These are phyloP conservation scores for Dactylellina sp. DNA, from an alignment of 2,329 filamentous ascomycete genomes.

Conservation along the genomic window DNA sequence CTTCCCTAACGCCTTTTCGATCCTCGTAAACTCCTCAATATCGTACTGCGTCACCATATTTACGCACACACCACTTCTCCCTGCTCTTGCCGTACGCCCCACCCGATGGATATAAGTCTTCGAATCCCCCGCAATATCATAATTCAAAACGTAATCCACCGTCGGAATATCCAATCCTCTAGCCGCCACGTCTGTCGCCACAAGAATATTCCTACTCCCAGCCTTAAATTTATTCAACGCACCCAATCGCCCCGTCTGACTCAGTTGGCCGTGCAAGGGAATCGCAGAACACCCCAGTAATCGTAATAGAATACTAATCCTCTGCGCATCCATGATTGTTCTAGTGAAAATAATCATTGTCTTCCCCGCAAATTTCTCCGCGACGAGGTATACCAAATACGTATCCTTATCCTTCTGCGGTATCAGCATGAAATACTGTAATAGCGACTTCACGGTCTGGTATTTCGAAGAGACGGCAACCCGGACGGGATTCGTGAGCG, in stretches of 20 bases:
- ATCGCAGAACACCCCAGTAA: slow-evolving; percentile 89
- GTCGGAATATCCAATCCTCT: slow-evolving; percentile 91
- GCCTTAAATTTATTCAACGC: slow-evolving; percentile 90
- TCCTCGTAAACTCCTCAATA: slow-evolving; percentile 80
- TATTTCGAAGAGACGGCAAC: slow-evolving; percentile 87
- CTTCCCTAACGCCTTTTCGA: slow-evolving; percentile 84
- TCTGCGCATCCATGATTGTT: slow-evolving; percentile 90
- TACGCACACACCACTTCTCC: slow-evolving; percentile 84
- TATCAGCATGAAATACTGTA: slow-evolving; percentile 87
- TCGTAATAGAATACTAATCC: slow-evolving; percentile 83
- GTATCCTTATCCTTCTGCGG: slow-evolving; percentile 89
- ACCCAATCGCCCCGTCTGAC: slow-evolving; percentile 85
- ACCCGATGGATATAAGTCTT: slow-evolving; percentile 98
- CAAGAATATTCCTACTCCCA: slow-evolving; percentile 83
- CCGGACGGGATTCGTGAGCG: slow-evolving; percentile 82
- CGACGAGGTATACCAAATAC: slow-evolving; percentile 86
- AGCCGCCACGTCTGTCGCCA: slow-evolving; percentile 93
- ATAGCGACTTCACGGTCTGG: slow-evolving; percentile 88
- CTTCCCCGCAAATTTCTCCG: slow-evolving; percentile 82
- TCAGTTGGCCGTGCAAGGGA: slow-evolving; percentile 90
- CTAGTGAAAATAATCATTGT: slow-evolving; percentile 89
- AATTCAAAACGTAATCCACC: slow-evolving; percentile 89
- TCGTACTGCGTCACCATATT: slow-evolving; percentile 89
- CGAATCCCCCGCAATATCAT: slow-evolving; percentile 82
- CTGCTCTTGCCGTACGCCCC: slow-evolving; percentile 92